Conservation (phyloP, 2,329 filamentous ascomycete species). For the Periconia digitata region DNA sequence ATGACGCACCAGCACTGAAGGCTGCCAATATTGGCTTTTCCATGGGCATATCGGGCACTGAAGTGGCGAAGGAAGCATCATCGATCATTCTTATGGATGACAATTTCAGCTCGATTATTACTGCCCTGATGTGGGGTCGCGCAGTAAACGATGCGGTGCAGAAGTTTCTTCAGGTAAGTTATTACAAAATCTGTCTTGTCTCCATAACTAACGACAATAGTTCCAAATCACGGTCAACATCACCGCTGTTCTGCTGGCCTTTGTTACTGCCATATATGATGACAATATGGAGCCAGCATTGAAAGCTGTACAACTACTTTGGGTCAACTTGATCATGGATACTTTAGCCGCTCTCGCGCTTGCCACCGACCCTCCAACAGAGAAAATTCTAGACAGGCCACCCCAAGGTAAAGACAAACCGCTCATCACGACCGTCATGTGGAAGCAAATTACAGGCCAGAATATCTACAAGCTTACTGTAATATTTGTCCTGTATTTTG, state of each 20-base stretch:
- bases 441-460: constrained; percentile 67
- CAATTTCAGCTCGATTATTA: constrained; percentile 95
- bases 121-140: constrained; percentile 90
- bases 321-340: constrained; percentile 97
- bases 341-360: constrained; percentile 92
- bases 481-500: constrained; percentile 63
- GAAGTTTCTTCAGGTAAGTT: constrained; percentile 79
- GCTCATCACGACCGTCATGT: constrained; percentile 66
- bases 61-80: constrained; percentile 90
- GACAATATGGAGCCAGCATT: constrained; percentile 84
- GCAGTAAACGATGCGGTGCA: constrained; percentile 99
- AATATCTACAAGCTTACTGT: constrained; percentile 63
- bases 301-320: constrained; percentile 91
- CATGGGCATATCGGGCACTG: constrained; percentile 88
- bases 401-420: constrained; percentile 87
- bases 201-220: constrained; percentile 9
- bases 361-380: constrained; percentile 93
- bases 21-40: constrained; percentile 97
- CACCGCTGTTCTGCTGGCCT: constrained; percentile 95
- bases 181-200: neutral
- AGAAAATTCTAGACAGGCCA: constrained; percentile 89
- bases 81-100: constrained; percentile 98
- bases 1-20: constrained; percentile 94
- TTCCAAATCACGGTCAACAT: constrained; percentile 99
- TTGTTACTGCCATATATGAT: constrained; percentile 90